phyloP scores from a whole-genome alignment of 148 eudicot genomes.

The Pharnaceum exiguum region DNA sequence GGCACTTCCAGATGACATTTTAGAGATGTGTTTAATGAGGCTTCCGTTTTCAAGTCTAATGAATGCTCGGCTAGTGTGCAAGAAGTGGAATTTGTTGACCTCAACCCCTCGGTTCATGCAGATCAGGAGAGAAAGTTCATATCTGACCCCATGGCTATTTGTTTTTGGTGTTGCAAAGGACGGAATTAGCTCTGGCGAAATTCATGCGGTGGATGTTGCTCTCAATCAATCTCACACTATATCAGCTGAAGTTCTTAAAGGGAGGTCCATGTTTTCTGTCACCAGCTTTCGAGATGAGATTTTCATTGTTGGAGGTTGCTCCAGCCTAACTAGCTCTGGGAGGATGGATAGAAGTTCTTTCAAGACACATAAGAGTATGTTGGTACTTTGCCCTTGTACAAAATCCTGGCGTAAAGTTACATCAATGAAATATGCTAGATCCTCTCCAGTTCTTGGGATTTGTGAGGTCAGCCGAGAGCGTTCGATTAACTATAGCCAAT shows the following conservation, averaged over 20 bases:
- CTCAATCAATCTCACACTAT: conserved; percentile 68
- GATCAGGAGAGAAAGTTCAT: conserved; percentile 58
- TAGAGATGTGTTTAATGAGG: conserved; percentile 93
- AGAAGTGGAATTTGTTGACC: conserved; percentile 79
- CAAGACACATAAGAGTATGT: conserved; percentile 80
- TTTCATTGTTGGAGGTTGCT: conserved; percentile 86
- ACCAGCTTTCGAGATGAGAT: conserved; percentile 66
- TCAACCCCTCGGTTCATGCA: conserved; percentile 73
- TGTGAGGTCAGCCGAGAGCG: conserved; percentile 57
- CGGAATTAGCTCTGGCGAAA: conserved; percentile 89
- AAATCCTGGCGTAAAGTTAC: conserved; percentile 77
- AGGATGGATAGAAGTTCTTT: conserved; percentile 79
- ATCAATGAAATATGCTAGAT: conserved; percentile 85
- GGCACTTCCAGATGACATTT: conserved; percentile 80
- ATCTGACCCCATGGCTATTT: conserved; percentile 66
- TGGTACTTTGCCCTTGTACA: conserved; percentile 63
- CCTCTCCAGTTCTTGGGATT: conserved; percentile 72
- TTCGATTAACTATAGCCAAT: conserved; percentile 44
- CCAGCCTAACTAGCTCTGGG: conserved; percentile 77
- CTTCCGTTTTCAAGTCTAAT: conserved; percentile 90
- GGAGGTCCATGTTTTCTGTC: conserved; percentile 83
- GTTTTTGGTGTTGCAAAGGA: conserved; percentile 67
- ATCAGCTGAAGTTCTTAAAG: conserved; percentile 60
- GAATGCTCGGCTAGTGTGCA: conserved; percentile 94
- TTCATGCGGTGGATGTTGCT: conserved; percentile 73